Evolutionary conservation across 176 grass and related monocot species (phyloP).

Genomic region (Pharus latifolius): DNA sequence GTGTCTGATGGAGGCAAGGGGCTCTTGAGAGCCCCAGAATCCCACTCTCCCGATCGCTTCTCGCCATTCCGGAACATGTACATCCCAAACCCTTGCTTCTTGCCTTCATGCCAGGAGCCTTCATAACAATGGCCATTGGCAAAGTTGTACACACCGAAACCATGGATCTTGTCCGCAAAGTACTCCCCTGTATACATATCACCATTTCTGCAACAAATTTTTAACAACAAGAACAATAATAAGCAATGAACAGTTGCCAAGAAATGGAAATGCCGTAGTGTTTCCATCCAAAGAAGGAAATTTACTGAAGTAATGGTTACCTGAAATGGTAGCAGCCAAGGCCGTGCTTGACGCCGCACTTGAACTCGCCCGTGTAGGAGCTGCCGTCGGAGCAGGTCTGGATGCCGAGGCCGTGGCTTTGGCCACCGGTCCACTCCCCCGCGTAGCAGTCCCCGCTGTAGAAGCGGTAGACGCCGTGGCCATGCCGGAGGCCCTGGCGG

Average conservation of each 20-base stretch:
- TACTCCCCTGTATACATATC: conserved; percentile 65
- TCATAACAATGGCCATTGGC: conserved; percentile 76
- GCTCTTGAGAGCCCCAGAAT: conserved; percentile 42
- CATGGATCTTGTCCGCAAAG: conserved; percentile 81
- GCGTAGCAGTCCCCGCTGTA: conserved; percentile 61
- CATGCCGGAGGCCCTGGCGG: conserved; percentile 55
- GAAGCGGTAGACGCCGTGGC: conserved; percentile 62
- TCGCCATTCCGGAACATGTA: conserved; percentile 57
- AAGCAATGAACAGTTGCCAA: conserved; percentile 2
- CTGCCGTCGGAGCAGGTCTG: conserved; percentile 66
- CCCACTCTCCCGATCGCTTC: conserved; percentile 51
- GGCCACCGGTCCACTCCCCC: conserved; percentile 59
- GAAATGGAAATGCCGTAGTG: too few species aligned
- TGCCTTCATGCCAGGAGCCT: conserved; percentile 79
- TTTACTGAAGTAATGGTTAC: not conserved
- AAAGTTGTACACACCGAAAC: conserved; percentile 72
- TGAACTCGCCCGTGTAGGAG: conserved; percentile 69
- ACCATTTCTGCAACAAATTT: conserved; percentile 44
- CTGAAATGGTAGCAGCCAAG: conserved; percentile 76
- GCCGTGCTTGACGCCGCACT: conserved; percentile 73
- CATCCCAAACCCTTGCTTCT: conserved; percentile 69
- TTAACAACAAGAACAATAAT: not conserved
- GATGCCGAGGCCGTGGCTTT: conserved; percentile 73
- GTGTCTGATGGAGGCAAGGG: conserved; percentile 18
- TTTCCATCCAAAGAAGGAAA: not conserved